Evolutionary conservation across 2,329 filamentous ascomycete species (phyloP).

Genomic region (Onygena corvina): DNA sequence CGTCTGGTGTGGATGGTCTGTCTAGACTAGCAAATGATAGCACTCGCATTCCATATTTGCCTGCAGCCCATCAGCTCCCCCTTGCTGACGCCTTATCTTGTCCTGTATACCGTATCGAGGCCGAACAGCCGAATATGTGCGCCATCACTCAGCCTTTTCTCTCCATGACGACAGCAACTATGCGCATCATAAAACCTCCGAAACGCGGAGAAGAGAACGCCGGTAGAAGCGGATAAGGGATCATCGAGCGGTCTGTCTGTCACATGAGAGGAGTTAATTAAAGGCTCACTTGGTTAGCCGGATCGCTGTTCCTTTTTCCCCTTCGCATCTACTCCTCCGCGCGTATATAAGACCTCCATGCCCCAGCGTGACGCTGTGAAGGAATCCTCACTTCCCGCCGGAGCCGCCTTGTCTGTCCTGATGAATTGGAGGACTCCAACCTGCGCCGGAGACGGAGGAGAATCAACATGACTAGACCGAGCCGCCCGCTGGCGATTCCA

Average conservation of each 20-base stretch:
- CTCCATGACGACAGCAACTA: neutral
- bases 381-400: neutral
- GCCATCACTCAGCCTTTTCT: neutral
- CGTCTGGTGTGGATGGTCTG: neutral
- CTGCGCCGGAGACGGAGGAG: neutral
- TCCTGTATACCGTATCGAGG: neutral
- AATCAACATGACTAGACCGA: slow-evolving; percentile 2
- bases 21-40: neutral
- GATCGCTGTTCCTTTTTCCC: too few relatives aligned
- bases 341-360: too few relatives aligned
- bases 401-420: neutral
- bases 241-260: neutral
- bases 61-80: neutral
- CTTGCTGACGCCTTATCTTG: neutral
- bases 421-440: neutral
- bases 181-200: neutral
- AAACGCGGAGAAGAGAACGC: neutral
- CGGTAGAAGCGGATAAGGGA: neutral
- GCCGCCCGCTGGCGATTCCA: slow-evolving; percentile 1
- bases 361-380: neutral
- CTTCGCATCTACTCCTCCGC: too few relatives aligned
- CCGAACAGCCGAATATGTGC: slow-evolving; percentile 1
- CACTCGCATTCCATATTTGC: neutral
- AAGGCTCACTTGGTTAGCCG: too few relatives aligned
- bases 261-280: too few relatives aligned